Evolutionary conservation across 441 rosid species (phyloP).

Genomic region (Pelargonium fulgidum): DNA sequence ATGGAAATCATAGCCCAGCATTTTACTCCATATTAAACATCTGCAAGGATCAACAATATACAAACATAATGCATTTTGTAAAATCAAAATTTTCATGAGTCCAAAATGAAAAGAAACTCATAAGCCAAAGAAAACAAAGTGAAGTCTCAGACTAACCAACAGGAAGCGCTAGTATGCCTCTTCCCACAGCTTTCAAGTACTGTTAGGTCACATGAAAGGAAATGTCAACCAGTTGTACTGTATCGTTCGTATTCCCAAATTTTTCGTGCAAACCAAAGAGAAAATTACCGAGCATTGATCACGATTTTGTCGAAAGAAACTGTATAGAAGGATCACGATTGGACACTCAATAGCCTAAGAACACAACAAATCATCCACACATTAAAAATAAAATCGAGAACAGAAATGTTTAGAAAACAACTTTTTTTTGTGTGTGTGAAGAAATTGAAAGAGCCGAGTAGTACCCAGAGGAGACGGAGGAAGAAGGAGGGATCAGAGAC

Average conservation of each 20-base stretch:
- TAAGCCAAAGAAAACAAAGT: neutral
- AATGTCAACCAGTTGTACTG: constrained; percentile 1
- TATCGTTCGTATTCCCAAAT: neutral
- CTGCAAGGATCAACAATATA: neutral
- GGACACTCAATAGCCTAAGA: constrained; percentile 34
- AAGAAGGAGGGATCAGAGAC: neutral
- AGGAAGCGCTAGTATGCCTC: constrained; percentile 53
- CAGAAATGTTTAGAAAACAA: neutral
- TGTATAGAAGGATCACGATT: constrained; percentile 40
- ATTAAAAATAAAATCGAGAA: neutral
- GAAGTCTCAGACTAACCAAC: constrained; percentile 43
- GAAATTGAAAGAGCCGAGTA: neutral
- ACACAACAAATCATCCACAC: neutral
- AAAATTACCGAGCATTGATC: constrained; percentile 48
- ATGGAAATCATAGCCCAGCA: too few species aligned
- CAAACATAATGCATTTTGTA: neutral
- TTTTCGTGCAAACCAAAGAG: neutral
- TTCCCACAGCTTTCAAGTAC: constrained; percentile 53
- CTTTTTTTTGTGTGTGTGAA: neutral
- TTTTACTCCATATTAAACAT: too few species aligned
- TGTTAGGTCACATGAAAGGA: constrained; percentile 25
- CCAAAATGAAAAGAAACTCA: neutral
- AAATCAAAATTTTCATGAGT: neutral
- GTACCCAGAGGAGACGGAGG: constrained; percentile 5
- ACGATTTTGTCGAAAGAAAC: constrained; percentile 49